These are phyloP conservation scores for Lasiosphaeria ovina DNA, from an alignment of 495 filamentous ascomycete genomes.

Conservation along the genomic window DNA sequence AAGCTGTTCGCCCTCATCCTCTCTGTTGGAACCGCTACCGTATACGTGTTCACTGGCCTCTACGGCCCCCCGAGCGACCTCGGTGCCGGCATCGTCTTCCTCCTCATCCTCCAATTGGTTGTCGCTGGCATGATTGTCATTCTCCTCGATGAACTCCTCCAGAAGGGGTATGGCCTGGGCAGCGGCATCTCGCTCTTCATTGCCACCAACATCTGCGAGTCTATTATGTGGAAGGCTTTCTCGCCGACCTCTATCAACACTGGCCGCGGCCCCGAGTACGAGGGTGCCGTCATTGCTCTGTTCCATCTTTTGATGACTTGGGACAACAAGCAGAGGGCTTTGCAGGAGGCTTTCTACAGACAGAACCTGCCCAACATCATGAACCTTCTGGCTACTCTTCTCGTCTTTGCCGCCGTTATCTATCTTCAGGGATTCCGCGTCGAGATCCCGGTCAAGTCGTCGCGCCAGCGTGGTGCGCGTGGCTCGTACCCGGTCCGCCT, in stretches of 20 bases:
- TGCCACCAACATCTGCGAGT: slow-evolving; percentile 99
- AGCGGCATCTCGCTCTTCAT: slow-evolving; percentile 99
- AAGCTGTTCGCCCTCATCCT: slow-evolving; percentile 99
- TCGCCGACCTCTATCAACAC: slow-evolving; percentile 99
- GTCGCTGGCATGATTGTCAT: slow-evolving; percentile 97
- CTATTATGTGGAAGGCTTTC: slow-evolving; percentile 99
- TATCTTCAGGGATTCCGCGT: slow-evolving; percentile 99
- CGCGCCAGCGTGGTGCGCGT: slow-evolving; percentile 96
- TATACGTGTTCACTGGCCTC: slow-evolving; percentile 95
- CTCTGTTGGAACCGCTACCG: slow-evolving; percentile 93
- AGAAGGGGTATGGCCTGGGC: slow-evolving; percentile 98
- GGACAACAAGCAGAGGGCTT: slow-evolving; percentile 96
- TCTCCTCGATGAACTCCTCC: slow-evolving; percentile 96
- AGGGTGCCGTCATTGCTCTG: slow-evolving; percentile 97
- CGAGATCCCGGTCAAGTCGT: slow-evolving; percentile 99
- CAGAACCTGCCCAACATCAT: slow-evolving; percentile 99
- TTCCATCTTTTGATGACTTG: slow-evolving; percentile 98
- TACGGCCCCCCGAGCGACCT: slow-evolving; percentile 96
- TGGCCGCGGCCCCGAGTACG: slow-evolving; percentile 97
- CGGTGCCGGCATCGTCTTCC: slow-evolving; percentile 94
- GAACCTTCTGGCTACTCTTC: slow-evolving; percentile 91
- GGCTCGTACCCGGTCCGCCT: slow-evolving; percentile 77
- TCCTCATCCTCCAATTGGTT: slow-evolving; percentile 94
- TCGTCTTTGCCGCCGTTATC: slow-evolving; percentile 96
- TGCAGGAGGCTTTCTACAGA: slow-evolving; percentile 97